These are phyloP conservation scores for Primulina huaijiensis DNA, from an alignment of 257 asterid species.

Conservation along the genomic window DNA sequence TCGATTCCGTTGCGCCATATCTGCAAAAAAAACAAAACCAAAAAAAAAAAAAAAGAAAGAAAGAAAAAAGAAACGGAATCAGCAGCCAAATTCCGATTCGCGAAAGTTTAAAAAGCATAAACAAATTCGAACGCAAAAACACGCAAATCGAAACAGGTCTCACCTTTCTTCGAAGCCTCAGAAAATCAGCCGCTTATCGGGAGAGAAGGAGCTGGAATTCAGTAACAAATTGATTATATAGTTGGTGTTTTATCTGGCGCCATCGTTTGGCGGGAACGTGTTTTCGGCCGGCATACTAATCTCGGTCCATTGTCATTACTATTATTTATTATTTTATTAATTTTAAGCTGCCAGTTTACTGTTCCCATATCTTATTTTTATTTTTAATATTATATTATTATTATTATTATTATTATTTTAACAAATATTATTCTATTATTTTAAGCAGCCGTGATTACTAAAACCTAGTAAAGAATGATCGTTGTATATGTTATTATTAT, in stretches of 20 bases:
- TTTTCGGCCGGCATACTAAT: too few species aligned
- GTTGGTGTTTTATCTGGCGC: neutral
- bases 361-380: too few species aligned
- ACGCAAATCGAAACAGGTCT: slow-evolving; percentile 17
- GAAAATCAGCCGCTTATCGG: neutral
- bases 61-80: neutral
- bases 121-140: neutral
- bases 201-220: neutral
- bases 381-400: too few species aligned
- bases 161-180: neutral
- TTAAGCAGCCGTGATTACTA: too few species aligned
- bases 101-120: neutral
- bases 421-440: too few species aligned
- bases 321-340: too few species aligned
- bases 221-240: too few species aligned
- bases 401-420: too few species aligned
- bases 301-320: too few species aligned
- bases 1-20: slow-evolving; percentile 5
- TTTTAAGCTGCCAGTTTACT: too few species aligned
- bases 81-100: slow-evolving; percentile 20
- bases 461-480: rapidly evolving
- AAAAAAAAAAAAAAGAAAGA: neutral
- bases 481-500: too few species aligned
- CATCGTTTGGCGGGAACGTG: neutral
- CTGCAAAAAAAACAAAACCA: neutral